Conservation (phyloP, 73 alveolate genomes). For the Halteria grandinella region DNA sequence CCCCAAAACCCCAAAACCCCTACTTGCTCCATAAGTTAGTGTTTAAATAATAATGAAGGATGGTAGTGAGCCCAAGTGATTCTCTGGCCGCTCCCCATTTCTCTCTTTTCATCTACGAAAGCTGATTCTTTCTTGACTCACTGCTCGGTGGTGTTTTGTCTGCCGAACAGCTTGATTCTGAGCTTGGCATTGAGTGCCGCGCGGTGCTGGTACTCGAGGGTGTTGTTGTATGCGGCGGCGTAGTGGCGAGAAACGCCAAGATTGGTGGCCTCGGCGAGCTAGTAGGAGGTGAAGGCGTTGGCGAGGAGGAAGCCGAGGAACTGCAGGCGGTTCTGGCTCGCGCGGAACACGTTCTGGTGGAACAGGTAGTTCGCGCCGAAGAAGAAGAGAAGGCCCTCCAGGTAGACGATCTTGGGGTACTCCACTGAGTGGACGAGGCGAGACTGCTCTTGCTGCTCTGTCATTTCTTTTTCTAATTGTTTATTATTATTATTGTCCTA, state of each 20-base stretch:
- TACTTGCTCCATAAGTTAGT: too few species aligned
- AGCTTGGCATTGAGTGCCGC: slow-evolving; percentile 10
- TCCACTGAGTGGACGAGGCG: not conserved
- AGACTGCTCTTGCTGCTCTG: too few species aligned
- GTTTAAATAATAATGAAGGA: too few species aligned
- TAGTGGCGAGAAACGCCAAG: slow-evolving; percentile 3
- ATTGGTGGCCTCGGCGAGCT: slow-evolving; percentile 32
- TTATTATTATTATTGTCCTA: not conserved
- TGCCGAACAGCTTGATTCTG: slow-evolving; percentile 2
- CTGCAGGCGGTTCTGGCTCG: slow-evolving; percentile 6
- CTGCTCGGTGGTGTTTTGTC: too few species aligned
- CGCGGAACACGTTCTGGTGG: slow-evolving; percentile 23
- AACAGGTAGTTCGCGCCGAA: slow-evolving; percentile 38
- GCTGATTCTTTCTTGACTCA: too few species aligned
- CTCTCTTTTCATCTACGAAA: too few species aligned
- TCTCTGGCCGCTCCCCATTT: too few species aligned
- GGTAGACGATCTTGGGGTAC: slow-evolving; percentile 27
- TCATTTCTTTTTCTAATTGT: too few species aligned
- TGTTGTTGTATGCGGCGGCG: slow-evolving; percentile 26
- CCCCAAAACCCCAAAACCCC: too few species aligned
- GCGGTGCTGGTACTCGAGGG: slow-evolving; percentile 8
- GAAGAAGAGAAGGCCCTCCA: slow-evolving; percentile 4
- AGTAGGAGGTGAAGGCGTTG: slow-evolving; percentile 36
- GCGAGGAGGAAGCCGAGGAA: slow-evolving; percentile 16
- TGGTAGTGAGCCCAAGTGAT: too few species aligned